A percentile compares a stretch with the other conserved stretches of the same genome.
phyloP scores from a whole-genome alignment of 1,139 yeast genomes.

The Saccharomyces hybrid region DNA sequence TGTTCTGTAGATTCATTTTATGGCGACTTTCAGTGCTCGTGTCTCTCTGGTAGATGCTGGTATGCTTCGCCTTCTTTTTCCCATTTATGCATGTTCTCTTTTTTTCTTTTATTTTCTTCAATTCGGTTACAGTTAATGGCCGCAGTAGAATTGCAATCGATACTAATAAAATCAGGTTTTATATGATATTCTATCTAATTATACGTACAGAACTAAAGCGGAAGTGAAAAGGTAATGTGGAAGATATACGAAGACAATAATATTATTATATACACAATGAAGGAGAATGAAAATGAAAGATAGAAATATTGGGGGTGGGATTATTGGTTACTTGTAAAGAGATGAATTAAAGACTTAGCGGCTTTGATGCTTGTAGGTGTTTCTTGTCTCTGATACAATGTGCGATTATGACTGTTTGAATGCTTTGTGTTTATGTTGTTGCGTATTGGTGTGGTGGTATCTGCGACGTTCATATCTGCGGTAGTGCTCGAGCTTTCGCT shows the following conservation, averaged over 20 bases:
- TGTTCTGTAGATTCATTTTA: not conserved
- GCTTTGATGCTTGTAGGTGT: constrained; percentile 33
- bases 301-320: not conserved
- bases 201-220: not conserved
- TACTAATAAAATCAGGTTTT: not conserved
- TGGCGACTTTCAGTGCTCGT: not conserved
- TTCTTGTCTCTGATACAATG: constrained; percentile 13
- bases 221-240: not conserved
- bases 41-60: not conserved
- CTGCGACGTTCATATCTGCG: not conserved
- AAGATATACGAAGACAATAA: not conserved
- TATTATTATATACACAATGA: not conserved
- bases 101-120: not conserved
- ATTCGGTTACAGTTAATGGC: not conserved
- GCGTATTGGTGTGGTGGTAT: constrained; percentile 14
- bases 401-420: constrained; percentile 1
- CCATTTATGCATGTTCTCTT: not conserved
- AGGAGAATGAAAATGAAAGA: not conserved
- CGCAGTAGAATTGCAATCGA: not conserved
- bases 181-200: not conserved
- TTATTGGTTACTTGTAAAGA: constrained; percentile 10
- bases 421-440: constrained; percentile 5
- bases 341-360: constrained; percentile 29
- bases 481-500: not conserved
- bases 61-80: not conserved